Evolutionary conservation across 306 rosid genomes (phyloP).

Genomic region (Trifolium subterraneum): DNA sequence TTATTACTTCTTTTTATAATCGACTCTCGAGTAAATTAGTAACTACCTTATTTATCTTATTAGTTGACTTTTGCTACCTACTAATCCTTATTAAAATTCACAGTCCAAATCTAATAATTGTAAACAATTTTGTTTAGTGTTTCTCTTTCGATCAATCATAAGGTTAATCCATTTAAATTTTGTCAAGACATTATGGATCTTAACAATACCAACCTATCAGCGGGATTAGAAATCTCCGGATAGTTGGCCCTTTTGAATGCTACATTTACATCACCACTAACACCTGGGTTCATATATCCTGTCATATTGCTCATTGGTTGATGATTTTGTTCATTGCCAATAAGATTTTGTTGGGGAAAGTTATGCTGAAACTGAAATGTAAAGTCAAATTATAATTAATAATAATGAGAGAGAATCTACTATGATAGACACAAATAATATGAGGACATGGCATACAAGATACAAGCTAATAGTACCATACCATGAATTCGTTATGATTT

Average conservation of each 20-base stretch:
- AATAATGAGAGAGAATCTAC: constrained; percentile 14
- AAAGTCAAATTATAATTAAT: constrained; percentile 12
- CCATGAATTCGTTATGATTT: constrained; percentile 59
- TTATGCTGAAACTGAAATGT: constrained; percentile 58
- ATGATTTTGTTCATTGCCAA: constrained; percentile 46
- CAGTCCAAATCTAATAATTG: background rate
- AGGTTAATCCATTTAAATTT: background rate
- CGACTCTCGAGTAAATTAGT: too few relatives aligned
- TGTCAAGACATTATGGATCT: background rate
- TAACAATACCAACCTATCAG: constrained; percentile 51
- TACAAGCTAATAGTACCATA: constrained; percentile 62
- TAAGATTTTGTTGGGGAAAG: constrained; percentile 43
- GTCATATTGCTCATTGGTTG: constrained; percentile 46
- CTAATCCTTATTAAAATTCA: background rate
- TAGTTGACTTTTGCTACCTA: too few relatives aligned
- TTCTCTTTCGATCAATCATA: background rate
- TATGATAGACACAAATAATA: constrained; percentile 23
- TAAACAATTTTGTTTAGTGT: background rate
- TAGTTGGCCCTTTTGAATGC: constrained; percentile 40
- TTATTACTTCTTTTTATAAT: too few relatives aligned
- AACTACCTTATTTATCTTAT: too few relatives aligned
- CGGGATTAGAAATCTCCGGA: constrained; percentile 41
- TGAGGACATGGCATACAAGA: constrained; percentile 29
- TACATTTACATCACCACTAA: constrained; percentile 42
- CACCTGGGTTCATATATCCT: constrained; percentile 50